Base-by-base conservation (phyloP, 192 early-diverging fungal species). In the Powellomyces hirtus region DNA sequence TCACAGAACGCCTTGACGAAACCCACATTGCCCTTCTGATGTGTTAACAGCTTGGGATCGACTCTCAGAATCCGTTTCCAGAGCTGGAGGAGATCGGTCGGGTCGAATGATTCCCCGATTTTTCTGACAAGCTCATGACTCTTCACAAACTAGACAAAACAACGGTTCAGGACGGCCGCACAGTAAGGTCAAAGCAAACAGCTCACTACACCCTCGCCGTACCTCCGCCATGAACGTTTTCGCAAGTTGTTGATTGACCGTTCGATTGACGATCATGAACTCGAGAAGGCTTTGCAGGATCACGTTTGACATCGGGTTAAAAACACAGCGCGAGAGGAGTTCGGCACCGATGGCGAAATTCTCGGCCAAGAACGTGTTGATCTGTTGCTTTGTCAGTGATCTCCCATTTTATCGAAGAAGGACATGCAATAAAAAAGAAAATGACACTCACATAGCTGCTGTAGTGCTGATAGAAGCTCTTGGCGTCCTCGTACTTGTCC, bases 51-150 rank as follows among this genome's bases (percentile, higher is more conserved):
- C 3, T 27, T 31, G 11, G 51, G 52, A 46, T 68, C 66, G 11
- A 68, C 20, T 6, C 33, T 75, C n/a, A 89, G 69, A 5, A 90
- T 13, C 20, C 59, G 66, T 30, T 78, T 79, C 75, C 86, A 81
- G 4, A 86, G 62, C 33, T 59, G 42, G 13, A 84, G 65, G 3
- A 80, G 70, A 49, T 70, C 75, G 4, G 61, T 30, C 0, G 57
- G 24, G 13, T 24, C 42, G 33, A 63, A 45, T 7, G 33, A 18
- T 18, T 33, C 59, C 16, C n/a, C 37, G 11, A 60, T 14, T 27
- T 14, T 60, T 20, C 35, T 18, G 22, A 56, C 53, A 13, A 56
- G 16, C 5, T 33, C 53, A 56, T 56, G 27, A 16, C 33, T 56
- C 27, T 33, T 33, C 27, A 56, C 53, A 3, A 56, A 30, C 53